These are phyloP conservation scores for Aspergillus calidoustus DNA, from an alignment of 2,329 filamentous ascomycete species.

Conservation along the genomic window DNA sequence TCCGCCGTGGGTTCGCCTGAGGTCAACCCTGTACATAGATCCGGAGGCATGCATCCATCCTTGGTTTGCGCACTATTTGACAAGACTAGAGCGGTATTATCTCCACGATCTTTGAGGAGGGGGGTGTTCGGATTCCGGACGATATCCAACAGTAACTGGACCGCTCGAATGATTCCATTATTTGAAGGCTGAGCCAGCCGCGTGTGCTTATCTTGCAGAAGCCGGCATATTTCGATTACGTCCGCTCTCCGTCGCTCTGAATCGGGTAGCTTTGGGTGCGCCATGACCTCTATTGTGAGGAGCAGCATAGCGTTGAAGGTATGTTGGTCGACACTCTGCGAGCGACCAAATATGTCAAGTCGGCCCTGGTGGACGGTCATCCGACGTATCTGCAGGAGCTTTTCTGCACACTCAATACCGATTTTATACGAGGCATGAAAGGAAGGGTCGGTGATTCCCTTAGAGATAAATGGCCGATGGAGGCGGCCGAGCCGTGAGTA, in stretches of 20 bases:
- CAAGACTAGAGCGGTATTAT: too few species aligned
- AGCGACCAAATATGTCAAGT: not conserved
- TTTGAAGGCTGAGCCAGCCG: not conserved
- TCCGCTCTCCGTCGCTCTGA: too few species aligned
- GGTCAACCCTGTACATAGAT: not conserved
- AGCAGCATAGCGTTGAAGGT: not conserved
- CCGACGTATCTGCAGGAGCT: not conserved
- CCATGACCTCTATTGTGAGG: not conserved
- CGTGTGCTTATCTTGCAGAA: not conserved
- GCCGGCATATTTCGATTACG: too few species aligned
- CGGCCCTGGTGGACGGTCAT: not conserved
- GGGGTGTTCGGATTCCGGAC: too few species aligned
- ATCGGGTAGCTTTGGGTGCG: not conserved
- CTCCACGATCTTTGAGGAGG: too few species aligned
- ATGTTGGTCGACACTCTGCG: constrained; percentile 2
- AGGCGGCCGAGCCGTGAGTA: constrained; percentile 1
- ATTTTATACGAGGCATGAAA: not conserved
- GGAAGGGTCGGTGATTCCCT: not conserved
- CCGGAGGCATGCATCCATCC: too few species aligned
- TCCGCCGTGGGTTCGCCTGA: not conserved
- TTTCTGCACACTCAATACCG: not conserved
- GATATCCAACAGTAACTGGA: too few species aligned
- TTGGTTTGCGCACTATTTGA: too few species aligned
- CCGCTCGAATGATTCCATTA: not conserved
- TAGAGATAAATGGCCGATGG: not conserved